Evolutionary conservation across 1,284 basidiomycete genomes (phyloP).

Genomic region (Austroboletus novae-zelandiae): DNA sequence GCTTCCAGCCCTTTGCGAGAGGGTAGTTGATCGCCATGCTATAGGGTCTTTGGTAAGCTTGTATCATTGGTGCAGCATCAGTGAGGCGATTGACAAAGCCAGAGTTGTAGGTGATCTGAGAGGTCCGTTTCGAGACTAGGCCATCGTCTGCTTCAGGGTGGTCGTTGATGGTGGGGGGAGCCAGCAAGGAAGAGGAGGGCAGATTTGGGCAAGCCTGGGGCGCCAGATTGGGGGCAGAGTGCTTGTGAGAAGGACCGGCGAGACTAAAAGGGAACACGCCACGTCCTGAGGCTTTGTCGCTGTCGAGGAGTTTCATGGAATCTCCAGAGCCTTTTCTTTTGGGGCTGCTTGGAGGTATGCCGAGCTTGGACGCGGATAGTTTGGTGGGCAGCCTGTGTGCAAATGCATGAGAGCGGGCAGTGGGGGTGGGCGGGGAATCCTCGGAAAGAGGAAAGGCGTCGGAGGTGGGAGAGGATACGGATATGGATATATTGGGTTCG

Average conservation of each 20-base stretch:
- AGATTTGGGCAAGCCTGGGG: constrained; percentile 16
- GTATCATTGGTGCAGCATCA: constrained; percentile 43
- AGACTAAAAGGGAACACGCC: constrained; percentile 35
- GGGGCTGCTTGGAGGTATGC: constrained; percentile 42
- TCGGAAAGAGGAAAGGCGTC: constrained; percentile 24
- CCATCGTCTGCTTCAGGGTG: constrained; percentile 23
- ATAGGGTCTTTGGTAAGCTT: constrained; percentile 31
- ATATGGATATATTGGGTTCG: constrained; percentile 36
- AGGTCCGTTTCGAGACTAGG: constrained; percentile 51
- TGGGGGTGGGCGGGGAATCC: constrained; percentile 22
- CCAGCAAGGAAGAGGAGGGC: constrained; percentile 41
- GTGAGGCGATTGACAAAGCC: constrained; percentile 74
- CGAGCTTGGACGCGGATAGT: constrained; percentile 49
- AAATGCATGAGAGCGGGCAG: constrained; percentile 49
- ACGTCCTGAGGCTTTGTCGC: constrained; percentile 28
- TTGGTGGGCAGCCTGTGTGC: constrained; percentile 71
- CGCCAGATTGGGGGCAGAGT: constrained; percentile 21
- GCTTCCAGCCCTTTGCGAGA: constrained; percentile 73
- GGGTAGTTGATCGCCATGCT: constrained; percentile 28
- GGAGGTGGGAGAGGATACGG: constrained; percentile 32
- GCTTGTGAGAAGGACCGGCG: constrained; percentile 30
- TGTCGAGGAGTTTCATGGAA: constrained; percentile 28
- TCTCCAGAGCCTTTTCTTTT: constrained; percentile 52
- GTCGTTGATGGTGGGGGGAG: constrained; percentile 48
- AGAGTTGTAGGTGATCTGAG: constrained; percentile 71